A percentile compares a stretch with the other conserved stretches of the same genome.
These are phyloP conservation scores for Floccularia luteovirens DNA, from an alignment of 768 basidiomycete species.

Conservation along the genomic window DNA sequence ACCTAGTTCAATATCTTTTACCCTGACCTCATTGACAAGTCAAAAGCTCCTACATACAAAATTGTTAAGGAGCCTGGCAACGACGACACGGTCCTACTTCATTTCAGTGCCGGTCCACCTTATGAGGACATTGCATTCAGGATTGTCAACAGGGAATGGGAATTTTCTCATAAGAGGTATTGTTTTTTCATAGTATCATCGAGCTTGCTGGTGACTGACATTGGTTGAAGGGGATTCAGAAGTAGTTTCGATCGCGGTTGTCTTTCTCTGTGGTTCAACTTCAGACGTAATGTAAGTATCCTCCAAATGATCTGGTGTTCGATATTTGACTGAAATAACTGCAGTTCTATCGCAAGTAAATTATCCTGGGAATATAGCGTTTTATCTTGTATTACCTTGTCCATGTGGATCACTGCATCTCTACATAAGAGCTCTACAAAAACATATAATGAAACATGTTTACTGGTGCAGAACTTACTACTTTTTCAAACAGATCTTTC, in stretches of 20 bases:
- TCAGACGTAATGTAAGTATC: constrained; percentile 88
- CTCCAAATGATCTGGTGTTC: constrained; percentile 6
- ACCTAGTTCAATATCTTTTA: constrained; percentile 93
- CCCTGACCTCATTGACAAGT: constrained; percentile 97
- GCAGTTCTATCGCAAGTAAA: neutral
- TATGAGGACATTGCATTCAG: constrained; percentile 99
- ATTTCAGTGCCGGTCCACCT: constrained; percentile 94
- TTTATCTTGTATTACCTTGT: too few species aligned
- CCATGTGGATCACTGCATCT: too few species aligned
- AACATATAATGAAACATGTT: too few species aligned
- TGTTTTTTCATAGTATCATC: too few species aligned
- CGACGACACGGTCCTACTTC: constrained; percentile 87
- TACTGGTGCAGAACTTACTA: too few species aligned
- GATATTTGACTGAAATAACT: constrained; percentile 1
- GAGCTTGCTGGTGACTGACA: too few species aligned
- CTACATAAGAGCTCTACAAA: too few species aligned
- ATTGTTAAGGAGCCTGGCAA: constrained; percentile 92
- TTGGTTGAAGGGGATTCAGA: constrained; percentile 86
- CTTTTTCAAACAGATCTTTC: too few species aligned
- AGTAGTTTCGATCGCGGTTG: constrained; percentile 97
- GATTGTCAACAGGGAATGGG: constrained; percentile 98
- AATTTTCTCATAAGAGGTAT: constrained; percentile 93
- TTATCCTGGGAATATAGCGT: too few species aligned
- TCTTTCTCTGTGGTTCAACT: constrained; percentile 93
- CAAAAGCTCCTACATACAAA: constrained; percentile 94